Conservation (phyloP, 202 grass and related monocot genomes). For the Eragrostis tef region DNA sequence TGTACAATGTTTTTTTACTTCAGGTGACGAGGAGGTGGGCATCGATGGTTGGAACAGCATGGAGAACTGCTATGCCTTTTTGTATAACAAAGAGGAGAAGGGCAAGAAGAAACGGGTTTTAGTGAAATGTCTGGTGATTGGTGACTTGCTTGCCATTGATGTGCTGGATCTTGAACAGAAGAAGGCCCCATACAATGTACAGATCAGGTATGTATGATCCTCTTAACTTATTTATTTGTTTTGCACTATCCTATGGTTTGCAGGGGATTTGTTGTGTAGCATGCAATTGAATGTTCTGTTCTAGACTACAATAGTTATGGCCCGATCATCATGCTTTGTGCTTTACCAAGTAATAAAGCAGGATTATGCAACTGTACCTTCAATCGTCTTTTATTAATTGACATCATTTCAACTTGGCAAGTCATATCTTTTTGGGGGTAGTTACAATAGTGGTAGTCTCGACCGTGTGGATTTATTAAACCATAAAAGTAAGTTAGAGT, state of each 20-base stretch:
- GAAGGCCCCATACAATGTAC: constrained; percentile 59
- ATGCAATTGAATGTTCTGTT: too few species aligned
- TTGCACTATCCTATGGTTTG: not conserved
- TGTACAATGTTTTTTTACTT: constrained; percentile 4
- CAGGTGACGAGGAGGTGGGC: constrained; percentile 72
- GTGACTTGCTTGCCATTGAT: constrained; percentile 67
- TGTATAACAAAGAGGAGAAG: constrained; percentile 75
- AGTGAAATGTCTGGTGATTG: constrained; percentile 74
- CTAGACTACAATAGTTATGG: too few species aligned
- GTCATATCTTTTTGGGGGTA: not conserved
- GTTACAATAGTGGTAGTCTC: not conserved
- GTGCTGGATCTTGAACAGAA: constrained; percentile 58
- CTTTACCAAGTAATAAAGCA: too few species aligned
- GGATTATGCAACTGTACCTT: too few species aligned
- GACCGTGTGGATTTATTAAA: not conserved
- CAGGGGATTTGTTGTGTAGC: too few species aligned
- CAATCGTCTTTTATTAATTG: too few species aligned
- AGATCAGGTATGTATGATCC: constrained; percentile 67
- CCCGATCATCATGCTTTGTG: too few species aligned
- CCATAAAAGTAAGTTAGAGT: not conserved
- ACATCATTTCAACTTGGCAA: too few species aligned
- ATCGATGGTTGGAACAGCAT: constrained; percentile 83
- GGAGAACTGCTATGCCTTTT: constrained; percentile 73
- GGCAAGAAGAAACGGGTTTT: constrained; percentile 62
- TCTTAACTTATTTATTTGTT: not conserved